phyloP scores from a whole-genome alignment of 768 basidiomycete species.

The Phylloporus rhodoxanthus region DNA sequence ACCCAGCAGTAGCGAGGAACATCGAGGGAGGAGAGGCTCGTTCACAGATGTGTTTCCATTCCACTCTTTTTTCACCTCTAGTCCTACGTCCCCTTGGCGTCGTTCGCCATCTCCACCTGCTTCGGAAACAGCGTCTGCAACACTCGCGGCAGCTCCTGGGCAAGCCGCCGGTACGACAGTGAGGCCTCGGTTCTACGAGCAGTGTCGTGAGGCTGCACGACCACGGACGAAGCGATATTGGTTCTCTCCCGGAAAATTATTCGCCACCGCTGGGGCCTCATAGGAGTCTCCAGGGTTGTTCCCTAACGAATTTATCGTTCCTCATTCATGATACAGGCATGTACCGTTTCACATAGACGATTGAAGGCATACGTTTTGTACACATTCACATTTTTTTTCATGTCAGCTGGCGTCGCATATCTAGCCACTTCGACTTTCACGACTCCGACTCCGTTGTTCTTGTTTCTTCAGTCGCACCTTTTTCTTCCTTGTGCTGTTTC shows the following conservation, averaged over 20 bases:
- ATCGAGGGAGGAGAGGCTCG: constrained; percentile 26
- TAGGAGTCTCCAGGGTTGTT: constrained; percentile 15
- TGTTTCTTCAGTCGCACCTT: constrained; percentile 1
- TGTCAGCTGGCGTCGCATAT: constrained; percentile 19
- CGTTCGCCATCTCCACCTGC: constrained; percentile 39
- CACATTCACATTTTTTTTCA: constrained; percentile 9
- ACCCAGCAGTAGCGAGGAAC: constrained; percentile 17
- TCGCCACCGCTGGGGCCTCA: constrained; percentile 38
- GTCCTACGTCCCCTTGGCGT: constrained; percentile 30
- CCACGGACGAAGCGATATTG: constrained; percentile 44
- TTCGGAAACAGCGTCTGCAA: constrained; percentile 26
- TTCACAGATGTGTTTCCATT: constrained; percentile 43
- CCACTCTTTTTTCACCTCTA: constrained; percentile 32
- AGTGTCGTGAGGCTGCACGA: constrained; percentile 30
- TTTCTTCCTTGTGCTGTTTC: constrained; percentile 6
- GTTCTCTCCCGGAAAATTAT: constrained; percentile 51
- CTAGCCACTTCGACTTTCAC: constrained; percentile 25
- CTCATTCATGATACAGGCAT: neutral
- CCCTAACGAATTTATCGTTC: constrained; percentile 7
- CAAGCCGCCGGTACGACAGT: constrained; percentile 5
- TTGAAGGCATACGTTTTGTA: constrained; percentile 22
- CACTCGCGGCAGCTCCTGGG: constrained; percentile 25
- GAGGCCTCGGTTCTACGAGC: constrained; percentile 27
- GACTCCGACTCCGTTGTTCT: constrained; percentile 10
- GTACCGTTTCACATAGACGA: constrained; percentile 14